Evolutionary conservation across 2,329 filamentous ascomycete species (phyloP).

Genomic region (Fusarium acutatum): DNA sequence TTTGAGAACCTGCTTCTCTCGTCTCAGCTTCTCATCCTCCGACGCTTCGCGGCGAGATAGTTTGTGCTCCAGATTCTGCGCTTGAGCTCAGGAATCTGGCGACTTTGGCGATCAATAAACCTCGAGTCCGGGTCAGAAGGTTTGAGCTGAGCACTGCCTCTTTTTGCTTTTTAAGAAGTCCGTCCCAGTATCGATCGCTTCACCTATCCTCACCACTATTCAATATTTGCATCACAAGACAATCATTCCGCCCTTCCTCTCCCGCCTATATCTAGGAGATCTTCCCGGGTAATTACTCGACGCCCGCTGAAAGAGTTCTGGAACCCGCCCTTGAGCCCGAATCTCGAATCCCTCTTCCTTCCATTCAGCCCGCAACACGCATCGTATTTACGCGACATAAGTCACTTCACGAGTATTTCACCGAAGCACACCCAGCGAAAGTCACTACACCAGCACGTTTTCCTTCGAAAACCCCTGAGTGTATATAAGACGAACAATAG

Average conservation of each 20-base stretch:
- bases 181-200: conserved; percentile 50
- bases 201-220: conserved; percentile 47
- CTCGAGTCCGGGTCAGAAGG: conserved; percentile 43
- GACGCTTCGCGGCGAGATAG: conserved; percentile 33
- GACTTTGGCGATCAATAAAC: conserved; percentile 38
- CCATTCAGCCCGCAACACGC: conserved; percentile 44
- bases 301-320: conserved; percentile 45
- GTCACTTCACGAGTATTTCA: conserved; percentile 52
- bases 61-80: conserved; percentile 5
- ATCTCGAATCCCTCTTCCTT: conserved; percentile 44
- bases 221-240: conserved; percentile 43
- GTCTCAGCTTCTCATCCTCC: conserved; percentile 15
- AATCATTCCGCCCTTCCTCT: conserved; percentile 47
- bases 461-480: conserved; percentile 85
- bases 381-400: conserved; percentile 47
- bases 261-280: conserved; percentile 42
- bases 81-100: conserved; percentile 21
- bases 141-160: conserved; percentile 52
- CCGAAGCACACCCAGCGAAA: conserved; percentile 54
- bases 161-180: conserved; percentile 49
- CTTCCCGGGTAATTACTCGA: conserved; percentile 38
- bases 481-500: conserved; percentile 72
- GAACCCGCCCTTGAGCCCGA: conserved; percentile 43
- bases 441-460: conserved; percentile 88
- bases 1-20: conserved; percentile 20